Evolutionary conservation across 805 yeast species (phyloP).

Genomic region (Candida lessepsii): DNA sequence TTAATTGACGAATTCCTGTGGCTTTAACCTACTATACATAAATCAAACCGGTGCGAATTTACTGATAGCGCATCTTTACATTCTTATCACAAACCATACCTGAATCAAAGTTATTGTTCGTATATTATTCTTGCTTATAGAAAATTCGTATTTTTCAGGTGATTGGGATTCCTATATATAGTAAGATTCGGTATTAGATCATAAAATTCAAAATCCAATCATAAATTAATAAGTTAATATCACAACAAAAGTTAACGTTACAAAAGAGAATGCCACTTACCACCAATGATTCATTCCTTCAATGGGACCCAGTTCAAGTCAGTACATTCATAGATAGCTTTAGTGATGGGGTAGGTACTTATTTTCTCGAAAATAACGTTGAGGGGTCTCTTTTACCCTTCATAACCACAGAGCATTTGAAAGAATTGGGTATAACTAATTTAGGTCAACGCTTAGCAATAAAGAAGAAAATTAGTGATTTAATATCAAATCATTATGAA

Average conservation of each 20-base stretch:
- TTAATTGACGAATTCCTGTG: not conserved
- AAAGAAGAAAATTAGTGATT: constrained; percentile 56
- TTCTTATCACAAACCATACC: too few relatives aligned
- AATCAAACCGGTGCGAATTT: too few relatives aligned
- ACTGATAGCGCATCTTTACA: too few relatives aligned
- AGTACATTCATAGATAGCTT: constrained; percentile 30
- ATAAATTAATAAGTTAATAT: not conserved
- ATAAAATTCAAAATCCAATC: too few relatives aligned
- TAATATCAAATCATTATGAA: constrained; percentile 40
- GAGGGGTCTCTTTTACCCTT: constrained; percentile 73
- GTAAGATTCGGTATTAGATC: too few relatives aligned
- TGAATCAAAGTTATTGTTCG: too few relatives aligned
- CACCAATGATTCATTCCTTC: constrained; percentile 34
- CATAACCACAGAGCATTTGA: constrained; percentile 65
- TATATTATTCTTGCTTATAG: too few relatives aligned
- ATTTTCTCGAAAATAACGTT: constrained; percentile 57
- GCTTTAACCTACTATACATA: too few relatives aligned
- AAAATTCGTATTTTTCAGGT: too few relatives aligned
- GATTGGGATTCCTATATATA: too few relatives aligned
- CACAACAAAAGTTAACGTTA: not conserved
- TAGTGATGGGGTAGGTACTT: constrained; percentile 20
- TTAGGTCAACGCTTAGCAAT: constrained; percentile 58
- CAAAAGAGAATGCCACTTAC: constrained; percentile 6
- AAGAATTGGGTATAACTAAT: constrained; percentile 63
- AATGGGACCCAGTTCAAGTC: constrained; percentile 48